Evolutionary conservation across 306 rosid species (phyloP).

Genomic region (Malus orientalis): DNA sequence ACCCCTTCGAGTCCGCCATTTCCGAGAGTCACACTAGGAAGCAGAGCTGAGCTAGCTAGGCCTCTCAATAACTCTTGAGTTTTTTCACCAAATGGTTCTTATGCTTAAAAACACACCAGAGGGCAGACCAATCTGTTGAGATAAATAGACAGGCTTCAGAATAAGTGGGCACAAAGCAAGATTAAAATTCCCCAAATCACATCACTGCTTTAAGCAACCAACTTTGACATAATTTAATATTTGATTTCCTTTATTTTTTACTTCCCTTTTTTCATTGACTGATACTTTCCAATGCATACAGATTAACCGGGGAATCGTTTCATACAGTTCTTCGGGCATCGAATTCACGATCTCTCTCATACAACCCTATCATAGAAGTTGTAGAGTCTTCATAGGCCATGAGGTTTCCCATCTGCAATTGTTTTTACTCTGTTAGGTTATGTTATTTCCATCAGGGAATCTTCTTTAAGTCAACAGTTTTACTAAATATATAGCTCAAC

Average conservation of each 20-base stretch:
- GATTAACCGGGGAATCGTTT: conserved; percentile 32
- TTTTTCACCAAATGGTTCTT: background rate
- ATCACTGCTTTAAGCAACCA: conserved; percentile 59
- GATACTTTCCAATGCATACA: conserved; percentile 18
- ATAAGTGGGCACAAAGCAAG: conserved; percentile 68
- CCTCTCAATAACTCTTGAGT: conserved; percentile 11
- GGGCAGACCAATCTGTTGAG: conserved; percentile 8
- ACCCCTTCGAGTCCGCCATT: conserved; percentile 16
- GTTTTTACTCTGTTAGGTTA: background rate
- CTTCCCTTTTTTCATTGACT: conserved; percentile 34
- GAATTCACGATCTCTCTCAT: background rate
- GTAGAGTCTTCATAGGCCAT: conserved; percentile 21
- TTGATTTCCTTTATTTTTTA: conserved; percentile 27
- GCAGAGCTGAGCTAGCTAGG: conserved; percentile 5
- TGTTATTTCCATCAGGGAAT: background rate
- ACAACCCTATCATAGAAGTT: background rate
- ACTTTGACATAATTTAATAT: conserved; percentile 31
- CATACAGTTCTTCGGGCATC: conserved; percentile 6
- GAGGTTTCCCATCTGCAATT: conserved; percentile 36
- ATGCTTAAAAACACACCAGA: conserved; percentile 10
- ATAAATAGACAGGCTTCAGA: conserved; percentile 30
- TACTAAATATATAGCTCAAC: background rate
- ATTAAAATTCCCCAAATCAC: conserved; percentile 59
- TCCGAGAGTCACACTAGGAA: background rate
- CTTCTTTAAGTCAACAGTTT: background rate